Conservation (phyloP, 768 basidiomycete species). For the Roridomyces roridus region DNA sequence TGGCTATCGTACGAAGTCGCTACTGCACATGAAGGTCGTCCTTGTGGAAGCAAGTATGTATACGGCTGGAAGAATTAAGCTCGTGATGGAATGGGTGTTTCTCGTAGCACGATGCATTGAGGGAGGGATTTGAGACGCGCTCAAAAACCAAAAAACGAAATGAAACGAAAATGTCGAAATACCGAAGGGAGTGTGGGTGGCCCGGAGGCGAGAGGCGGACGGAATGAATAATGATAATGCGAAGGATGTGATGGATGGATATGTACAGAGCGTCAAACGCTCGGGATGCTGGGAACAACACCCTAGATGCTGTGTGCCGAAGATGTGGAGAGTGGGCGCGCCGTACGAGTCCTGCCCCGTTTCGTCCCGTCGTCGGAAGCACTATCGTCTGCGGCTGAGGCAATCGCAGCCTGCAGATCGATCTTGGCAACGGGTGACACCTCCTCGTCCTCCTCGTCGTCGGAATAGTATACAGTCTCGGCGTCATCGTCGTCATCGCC, state of each 20-base stretch:
- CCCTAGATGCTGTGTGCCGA: constrained; percentile 33
- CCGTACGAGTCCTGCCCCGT: constrained; percentile 46
- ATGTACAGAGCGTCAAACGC: constrained; percentile 17
- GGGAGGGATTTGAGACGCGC: constrained; percentile 15
- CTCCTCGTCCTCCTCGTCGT: constrained; percentile 35
- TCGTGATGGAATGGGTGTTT: constrained; percentile 12
- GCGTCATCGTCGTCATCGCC: constrained; percentile 39
- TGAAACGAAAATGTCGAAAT: too few relatives aligned
- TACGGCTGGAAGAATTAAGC: constrained; percentile 23
- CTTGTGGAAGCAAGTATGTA: not conserved
- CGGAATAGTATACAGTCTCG: constrained; percentile 28
- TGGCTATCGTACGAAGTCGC: constrained; percentile 17
- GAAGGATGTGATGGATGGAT: constrained; percentile 9
- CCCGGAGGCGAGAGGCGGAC: constrained; percentile 10
- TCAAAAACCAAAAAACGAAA: constrained; percentile 7
- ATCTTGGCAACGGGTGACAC: constrained; percentile 28
- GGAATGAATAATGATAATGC: constrained; percentile 31
- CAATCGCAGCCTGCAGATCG: constrained; percentile 32
- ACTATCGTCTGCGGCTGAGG: constrained; percentile 46
- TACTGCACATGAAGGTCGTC: not conserved
- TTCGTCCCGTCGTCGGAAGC: constrained; percentile 43
- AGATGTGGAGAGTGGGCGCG: constrained; percentile 44
- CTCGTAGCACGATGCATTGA: constrained; percentile 24
- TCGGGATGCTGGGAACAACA: too few relatives aligned
- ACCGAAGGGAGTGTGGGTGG: constrained; percentile 18